Base-by-base conservation (phyloP, 352 stramenopile species). In the Globisporangium cederbergense region DNA sequence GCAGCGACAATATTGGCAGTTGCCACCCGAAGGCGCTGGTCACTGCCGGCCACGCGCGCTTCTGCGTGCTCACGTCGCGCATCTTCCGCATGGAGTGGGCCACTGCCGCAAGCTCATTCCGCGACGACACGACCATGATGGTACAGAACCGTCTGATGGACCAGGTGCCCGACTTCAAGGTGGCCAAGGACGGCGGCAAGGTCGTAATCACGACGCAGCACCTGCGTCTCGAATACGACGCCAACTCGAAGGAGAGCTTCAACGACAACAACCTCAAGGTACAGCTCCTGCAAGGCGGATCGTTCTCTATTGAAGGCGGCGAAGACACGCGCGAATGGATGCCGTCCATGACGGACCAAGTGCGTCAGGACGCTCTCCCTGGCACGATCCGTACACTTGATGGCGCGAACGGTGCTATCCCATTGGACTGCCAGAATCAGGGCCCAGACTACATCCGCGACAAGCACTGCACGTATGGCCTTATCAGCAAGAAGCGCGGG, bases 351-450 rank as follows among this genome's bases (percentile, higher is more conserved):
- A 77, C 63, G 0, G 68, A 73, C 52, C 47, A 60, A 9, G 65
- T 62, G 20, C 64, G 58, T 65, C 46, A 40, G 13, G 55, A 72
- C 50, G 61, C 68, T 34, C 49, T 73, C 22, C 71, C 66, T 10
- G 76, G 76, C 11, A 81, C 76, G 36, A 64, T 84, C 18, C 65
- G 74, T 11, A 80, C 71, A 20, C 74, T 84, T 6, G 76, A 84
- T 30, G 64, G 64, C 4, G 55, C 64, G 16, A 72, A 77, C 22
- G 74, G 74, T 40, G 18, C 66, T 7, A 60, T 71, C 3, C 56
- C 57, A 13, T 68, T 84, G 8, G 68, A 75, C 51, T 84, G 76
- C 57, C 50, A 68, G 11, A 42, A 62, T 4, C 62, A 73, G 28
- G 69, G 72, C 0, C 56, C 66, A 0, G 64, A 72, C 9, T 66